Conservation (phyloP, 768 basidiomycete species). For the Gloeopeniophorella convolvens region DNA sequence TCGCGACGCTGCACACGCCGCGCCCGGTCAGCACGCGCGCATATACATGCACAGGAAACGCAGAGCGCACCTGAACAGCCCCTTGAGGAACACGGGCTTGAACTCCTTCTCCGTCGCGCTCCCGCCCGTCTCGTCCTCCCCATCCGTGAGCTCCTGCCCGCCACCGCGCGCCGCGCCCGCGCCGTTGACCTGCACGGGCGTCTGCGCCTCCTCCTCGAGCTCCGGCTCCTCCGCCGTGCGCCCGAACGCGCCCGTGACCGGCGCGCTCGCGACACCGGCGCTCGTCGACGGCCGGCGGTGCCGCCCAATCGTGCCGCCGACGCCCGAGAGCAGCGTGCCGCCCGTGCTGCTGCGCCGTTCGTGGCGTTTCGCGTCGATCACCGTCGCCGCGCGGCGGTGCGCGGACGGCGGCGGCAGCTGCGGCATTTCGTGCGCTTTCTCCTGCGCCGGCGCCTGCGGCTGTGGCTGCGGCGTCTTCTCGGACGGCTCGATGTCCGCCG, state of each 20-base stretch:
- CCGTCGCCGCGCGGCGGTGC: slow-evolving; percentile 72
- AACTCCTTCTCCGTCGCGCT: slow-evolving; percentile 55
- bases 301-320: slow-evolving; percentile 54
- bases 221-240: slow-evolving; percentile 43
- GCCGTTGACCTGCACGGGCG: background rate
- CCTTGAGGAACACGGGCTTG: slow-evolving; percentile 94
- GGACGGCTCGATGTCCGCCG: slow-evolving; percentile 1
- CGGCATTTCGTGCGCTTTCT: slow-evolving; percentile 28
- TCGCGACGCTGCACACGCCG: slow-evolving; percentile 62
- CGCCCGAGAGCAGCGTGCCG: slow-evolving; percentile 45
- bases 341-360: slow-evolving; percentile 75
- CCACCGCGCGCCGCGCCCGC: background rate
- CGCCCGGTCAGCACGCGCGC: slow-evolving; percentile 1
- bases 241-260: slow-evolving; percentile 39
- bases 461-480: too few species aligned
- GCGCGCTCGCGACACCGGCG: slow-evolving; percentile 31
- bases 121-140: slow-evolving; percentile 9
- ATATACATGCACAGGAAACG: slow-evolving; percentile 3
- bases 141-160: slow-evolving; percentile 9
- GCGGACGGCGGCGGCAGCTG: slow-evolving; percentile 45
- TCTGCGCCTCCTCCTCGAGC: slow-evolving; percentile 25
- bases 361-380: slow-evolving; percentile 62
- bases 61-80: slow-evolving; percentile 82
- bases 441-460: slow-evolving; percentile 17
- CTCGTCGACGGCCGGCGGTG: slow-evolving; percentile 69